Evolutionary conservation across 371 early-diverging fungal species (phyloP), one percentile per base, ranked within the genome.

Genomic region (Mortierella sp.): DNA sequence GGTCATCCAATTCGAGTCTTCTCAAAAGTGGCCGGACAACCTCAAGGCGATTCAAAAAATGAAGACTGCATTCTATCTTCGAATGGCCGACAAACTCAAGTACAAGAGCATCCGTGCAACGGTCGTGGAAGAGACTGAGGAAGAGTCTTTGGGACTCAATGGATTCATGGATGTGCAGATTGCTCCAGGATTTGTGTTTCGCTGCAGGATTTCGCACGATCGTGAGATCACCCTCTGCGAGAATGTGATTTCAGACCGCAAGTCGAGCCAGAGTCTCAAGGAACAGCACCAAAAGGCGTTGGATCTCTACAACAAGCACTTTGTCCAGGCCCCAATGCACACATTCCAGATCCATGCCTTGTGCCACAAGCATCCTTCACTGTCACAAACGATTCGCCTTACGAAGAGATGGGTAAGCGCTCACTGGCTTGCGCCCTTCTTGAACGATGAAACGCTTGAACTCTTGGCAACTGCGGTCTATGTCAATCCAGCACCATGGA

Each of bases 21-120:
- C 95, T 16, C 80, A 81, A 27, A 87, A 91, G 60, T 98, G 97
- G 96, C 98, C 98, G 19, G 92, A 92, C 67, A 93, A 96, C 60
- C 79, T 95, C 1, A 77, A 64, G 3, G 96, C 96, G 2, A 81
- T 98, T 43, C 94, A 95, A 82, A 90, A 92, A 44, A 91, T 96
- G 82, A 98, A 98, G 79, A 74, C 87, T 7, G 96, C 98, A 0
- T 93, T 97, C 62, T 91, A 87, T 62, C 64, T 93, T 21, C 85
- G 86, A 58, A 81, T 95, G 47, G 86, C 88, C 1, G 82, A 86
- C 51, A 74, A 82, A 51, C 44, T 76, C 57, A 76, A 65, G 66
- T 89, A 44, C 71, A 83, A 67, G 63, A 57, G 41, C 56, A 81
- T 45, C 78, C 64, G 46, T 62, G 80, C 56, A 31, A 66, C 71